phyloP scores from a whole-genome alignment of 768 basidiomycete species.

The Boletus eberwhitei region DNA sequence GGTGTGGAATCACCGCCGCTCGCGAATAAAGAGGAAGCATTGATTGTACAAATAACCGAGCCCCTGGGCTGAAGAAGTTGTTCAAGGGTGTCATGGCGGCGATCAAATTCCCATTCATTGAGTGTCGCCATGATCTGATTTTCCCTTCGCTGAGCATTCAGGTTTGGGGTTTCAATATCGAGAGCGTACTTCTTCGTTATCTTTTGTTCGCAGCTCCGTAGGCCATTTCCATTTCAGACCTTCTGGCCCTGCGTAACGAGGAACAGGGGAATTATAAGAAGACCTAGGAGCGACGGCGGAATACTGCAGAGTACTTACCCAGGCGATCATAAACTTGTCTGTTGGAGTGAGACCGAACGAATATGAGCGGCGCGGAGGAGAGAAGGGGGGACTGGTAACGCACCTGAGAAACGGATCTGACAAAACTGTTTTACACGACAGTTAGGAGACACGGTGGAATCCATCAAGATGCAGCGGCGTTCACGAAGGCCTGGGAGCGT shows the following conservation, averaged over 20 bases:
- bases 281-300: background rate
- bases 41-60: slow-evolving; percentile 42
- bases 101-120: slow-evolving; percentile 37
- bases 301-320: slow-evolving; percentile 41
- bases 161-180: slow-evolving; percentile 16
- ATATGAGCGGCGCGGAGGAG: slow-evolving; percentile 4
- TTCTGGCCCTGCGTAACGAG: slow-evolving; percentile 29
- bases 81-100: slow-evolving; percentile 36
- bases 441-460: slow-evolving; percentile 10
- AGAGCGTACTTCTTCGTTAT: slow-evolving; percentile 46
- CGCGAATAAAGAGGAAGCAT: slow-evolving; percentile 48
- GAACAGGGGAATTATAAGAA: slow-evolving; percentile 11
- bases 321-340: slow-evolving; percentile 76
- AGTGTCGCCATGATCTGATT: slow-evolving; percentile 48
- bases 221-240: slow-evolving; percentile 46
- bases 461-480: background rate
- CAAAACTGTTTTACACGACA: slow-evolving; percentile 44
- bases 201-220: slow-evolving; percentile 39
- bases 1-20: slow-evolving; percentile 29
- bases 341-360: slow-evolving; percentile 8
- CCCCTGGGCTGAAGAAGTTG: slow-evolving; percentile 44
- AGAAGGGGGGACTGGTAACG: slow-evolving; percentile 16
- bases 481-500: background rate
- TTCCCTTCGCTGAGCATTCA: slow-evolving; percentile 23
- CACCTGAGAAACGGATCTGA: slow-evolving; percentile 72